phyloP scores from a whole-genome alignment of 306 rosid genomes.

The Glycyrrhiza uralensis region DNA sequence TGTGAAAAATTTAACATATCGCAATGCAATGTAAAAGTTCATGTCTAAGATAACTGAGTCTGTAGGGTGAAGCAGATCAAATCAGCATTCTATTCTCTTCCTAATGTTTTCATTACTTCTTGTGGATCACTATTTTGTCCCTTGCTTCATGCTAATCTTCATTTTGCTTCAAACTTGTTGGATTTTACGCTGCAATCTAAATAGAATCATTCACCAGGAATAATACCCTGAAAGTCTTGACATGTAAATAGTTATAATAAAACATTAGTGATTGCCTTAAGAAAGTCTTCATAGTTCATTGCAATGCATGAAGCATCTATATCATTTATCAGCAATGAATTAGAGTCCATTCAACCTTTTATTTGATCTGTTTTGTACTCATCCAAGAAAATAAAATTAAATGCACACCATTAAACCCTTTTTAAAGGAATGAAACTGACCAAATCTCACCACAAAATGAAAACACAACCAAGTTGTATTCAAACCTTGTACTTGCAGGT shows the following conservation, averaged over 20 bases:
- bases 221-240: background rate
- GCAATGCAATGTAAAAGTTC: too few relatives aligned
- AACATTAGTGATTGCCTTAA: background rate
- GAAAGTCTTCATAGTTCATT: background rate
- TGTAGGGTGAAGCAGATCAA: constrained; percentile 74
- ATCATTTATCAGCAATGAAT: background rate
- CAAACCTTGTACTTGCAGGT: too few relatives aligned
- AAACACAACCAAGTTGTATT: too few relatives aligned
- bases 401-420: too few relatives aligned
- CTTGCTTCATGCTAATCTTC: background rate
- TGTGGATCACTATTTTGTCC: background rate
- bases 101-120: constrained; percentile 42
- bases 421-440: too few relatives aligned
- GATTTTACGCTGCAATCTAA: background rate
- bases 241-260: background rate
- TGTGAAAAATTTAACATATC: too few relatives aligned
- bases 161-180: background rate
- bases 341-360: background rate
- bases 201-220: background rate
- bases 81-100: constrained; percentile 67
- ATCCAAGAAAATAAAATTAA: too few relatives aligned
- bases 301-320: background rate
- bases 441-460: too few relatives aligned
- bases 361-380: background rate
- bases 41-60: too few relatives aligned